Conservation (phyloP, 306 rosid genomes). For the Vachellia collinsii region DNA sequence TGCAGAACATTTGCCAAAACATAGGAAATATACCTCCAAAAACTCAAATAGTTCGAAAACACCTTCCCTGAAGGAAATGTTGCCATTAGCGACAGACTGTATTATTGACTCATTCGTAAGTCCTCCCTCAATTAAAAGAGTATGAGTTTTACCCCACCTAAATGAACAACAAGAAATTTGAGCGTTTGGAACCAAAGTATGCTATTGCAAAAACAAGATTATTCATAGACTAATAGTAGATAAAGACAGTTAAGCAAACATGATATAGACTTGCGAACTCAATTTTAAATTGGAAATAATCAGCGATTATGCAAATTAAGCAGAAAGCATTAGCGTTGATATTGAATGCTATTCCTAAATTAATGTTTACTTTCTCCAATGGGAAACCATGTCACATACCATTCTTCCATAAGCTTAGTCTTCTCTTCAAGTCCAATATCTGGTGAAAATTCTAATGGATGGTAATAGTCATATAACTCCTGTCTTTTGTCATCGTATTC, state of each 20-base stretch:
- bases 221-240: background rate
- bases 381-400: constrained; percentile 70
- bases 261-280: background rate
- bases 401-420: constrained; percentile 91
- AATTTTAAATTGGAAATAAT: background rate
- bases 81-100: constrained; percentile 74
- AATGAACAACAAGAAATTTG: constrained; percentile 21
- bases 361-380: constrained; percentile 10
- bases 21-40: constrained; percentile 59
- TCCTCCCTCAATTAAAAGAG: constrained; percentile 88
- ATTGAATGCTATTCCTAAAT: constrained; percentile 18
- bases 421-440: constrained; percentile 74
- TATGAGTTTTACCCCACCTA: constrained; percentile 90
- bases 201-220: background rate
- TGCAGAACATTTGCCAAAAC: background rate
- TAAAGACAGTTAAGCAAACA: background rate
- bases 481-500: constrained; percentile 74
- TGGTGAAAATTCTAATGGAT: constrained; percentile 83
- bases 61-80: constrained; percentile 91
- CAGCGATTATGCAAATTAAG: background rate
- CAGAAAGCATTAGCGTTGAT: constrained; percentile 2
- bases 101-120: constrained; percentile 68
- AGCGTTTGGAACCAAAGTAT: background rate
- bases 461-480: constrained; percentile 70
- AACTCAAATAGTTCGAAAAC: constrained; percentile 78